Percentiles rank a stretch among this genome's conserved stretches.
These are phyloP conservation scores for Leccinellum luteum DNA, from an alignment of 768 basidiomycete species.

Conservation along the genomic window DNA sequence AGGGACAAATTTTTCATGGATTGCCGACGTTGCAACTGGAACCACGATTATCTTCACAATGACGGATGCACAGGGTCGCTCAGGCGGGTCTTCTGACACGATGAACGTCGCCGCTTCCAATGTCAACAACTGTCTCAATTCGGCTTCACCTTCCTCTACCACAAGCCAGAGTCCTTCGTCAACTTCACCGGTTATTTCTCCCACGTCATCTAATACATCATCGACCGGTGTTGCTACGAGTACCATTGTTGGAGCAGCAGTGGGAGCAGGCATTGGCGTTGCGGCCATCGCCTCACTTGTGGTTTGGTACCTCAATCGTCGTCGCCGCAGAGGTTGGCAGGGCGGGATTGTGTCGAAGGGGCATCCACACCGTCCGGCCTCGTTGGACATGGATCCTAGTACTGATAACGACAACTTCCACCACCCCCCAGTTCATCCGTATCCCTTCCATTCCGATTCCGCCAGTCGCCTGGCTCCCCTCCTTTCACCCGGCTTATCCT, in stretches of 20 bases:
- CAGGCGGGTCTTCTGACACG: slow-evolving; percentile 63
- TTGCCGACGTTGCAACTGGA: slow-evolving; percentile 52
- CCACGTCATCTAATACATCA: slow-evolving; percentile 21
- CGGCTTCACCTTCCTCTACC: slow-evolving; percentile 54
- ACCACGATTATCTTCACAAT: slow-evolving; percentile 58
- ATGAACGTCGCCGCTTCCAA: slow-evolving; percentile 45
- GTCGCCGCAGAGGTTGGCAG: slow-evolving; percentile 21
- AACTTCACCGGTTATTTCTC: slow-evolving; percentile 13
- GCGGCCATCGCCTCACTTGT: slow-evolving; percentile 50
- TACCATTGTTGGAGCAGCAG: slow-evolving; percentile 46
- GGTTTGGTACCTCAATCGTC: slow-evolving; percentile 46
- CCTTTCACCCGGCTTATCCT: slow-evolving; percentile 1
- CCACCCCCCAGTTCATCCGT: slow-evolving; percentile 37
- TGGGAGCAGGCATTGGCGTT: slow-evolving; percentile 52
- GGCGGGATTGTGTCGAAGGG: slow-evolving; percentile 30
- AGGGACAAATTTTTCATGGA: slow-evolving; percentile 49
- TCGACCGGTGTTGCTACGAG: slow-evolving; percentile 37
- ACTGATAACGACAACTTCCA: slow-evolving; percentile 19
- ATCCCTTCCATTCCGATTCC: slow-evolving; percentile 28
- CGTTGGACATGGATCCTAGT: slow-evolving; percentile 36
- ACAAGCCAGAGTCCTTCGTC: slow-evolving; percentile 23
- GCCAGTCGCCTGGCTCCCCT: slow-evolving; percentile 16
- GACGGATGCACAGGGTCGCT: slow-evolving; percentile 46
- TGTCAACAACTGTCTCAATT: slow-evolving; percentile 50
- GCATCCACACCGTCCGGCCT: slow-evolving; percentile 34